These are phyloP conservation scores for Sugiyamaella qingdaonensis DNA, from an alignment of 805 yeast genomes.

Conservation along the genomic window DNA sequence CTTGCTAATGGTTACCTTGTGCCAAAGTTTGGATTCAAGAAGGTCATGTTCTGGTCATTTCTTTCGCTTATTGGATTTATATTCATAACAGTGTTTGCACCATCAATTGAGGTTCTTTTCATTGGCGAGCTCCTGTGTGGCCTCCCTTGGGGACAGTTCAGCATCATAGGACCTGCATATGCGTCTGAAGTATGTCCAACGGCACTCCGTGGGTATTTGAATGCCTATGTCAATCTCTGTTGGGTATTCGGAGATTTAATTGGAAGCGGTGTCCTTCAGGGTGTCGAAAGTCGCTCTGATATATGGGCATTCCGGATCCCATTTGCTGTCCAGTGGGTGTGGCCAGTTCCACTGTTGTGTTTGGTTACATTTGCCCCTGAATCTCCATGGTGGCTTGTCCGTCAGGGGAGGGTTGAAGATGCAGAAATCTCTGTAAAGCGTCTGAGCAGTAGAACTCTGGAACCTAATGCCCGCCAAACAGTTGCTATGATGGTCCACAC, in stretches of 20 bases:
- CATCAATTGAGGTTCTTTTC: slow-evolving; percentile 32
- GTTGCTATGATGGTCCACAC: slow-evolving; percentile 36
- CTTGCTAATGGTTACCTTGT: slow-evolving; percentile 42
- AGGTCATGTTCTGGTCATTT: slow-evolving; percentile 38
- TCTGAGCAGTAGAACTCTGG: slow-evolving; percentile 24
- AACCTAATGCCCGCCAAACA: slow-evolving; percentile 19
- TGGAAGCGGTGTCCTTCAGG: slow-evolving; percentile 45
- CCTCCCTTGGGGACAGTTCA: slow-evolving; percentile 51
- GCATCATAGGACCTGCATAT: slow-evolving; percentile 46
- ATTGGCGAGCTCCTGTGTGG: slow-evolving; percentile 35
- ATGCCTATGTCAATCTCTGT: slow-evolving; percentile 48
- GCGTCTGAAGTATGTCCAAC: slow-evolving; percentile 54
- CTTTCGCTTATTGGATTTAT: slow-evolving; percentile 35
- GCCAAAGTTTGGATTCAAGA: slow-evolving; percentile 45
- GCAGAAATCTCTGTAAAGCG: slow-evolving; percentile 41
- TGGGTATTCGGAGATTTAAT: slow-evolving; percentile 57
- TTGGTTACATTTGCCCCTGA: slow-evolving; percentile 42
- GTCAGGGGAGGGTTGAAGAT: slow-evolving; percentile 38
- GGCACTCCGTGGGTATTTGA: slow-evolving; percentile 44
- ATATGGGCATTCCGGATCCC: slow-evolving; percentile 48
- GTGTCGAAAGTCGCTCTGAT: slow-evolving; percentile 27
- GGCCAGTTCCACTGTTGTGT: slow-evolving; percentile 48
- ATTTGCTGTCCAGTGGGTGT: slow-evolving; percentile 56
- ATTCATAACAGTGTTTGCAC: slow-evolving; percentile 45
- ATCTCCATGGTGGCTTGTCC: slow-evolving; percentile 54